phyloP scores from a whole-genome alignment of 768 basidiomycete species.

The Cubamyces sp. region DNA sequence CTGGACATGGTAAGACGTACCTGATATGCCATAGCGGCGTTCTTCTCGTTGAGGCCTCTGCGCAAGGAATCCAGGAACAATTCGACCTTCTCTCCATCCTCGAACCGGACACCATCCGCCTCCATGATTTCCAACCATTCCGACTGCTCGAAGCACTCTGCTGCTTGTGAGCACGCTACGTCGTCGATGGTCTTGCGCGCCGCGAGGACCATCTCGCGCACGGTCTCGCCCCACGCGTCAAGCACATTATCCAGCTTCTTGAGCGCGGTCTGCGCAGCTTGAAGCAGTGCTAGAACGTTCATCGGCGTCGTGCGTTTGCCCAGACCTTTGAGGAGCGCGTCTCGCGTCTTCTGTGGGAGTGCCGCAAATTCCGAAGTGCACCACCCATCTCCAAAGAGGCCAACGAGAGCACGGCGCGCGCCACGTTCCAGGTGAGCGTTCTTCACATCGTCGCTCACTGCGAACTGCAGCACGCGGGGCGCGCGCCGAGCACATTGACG shows the following conservation, averaged over 20 bases:
- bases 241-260: slow-evolving; percentile 57
- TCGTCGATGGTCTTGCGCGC: slow-evolving; percentile 68
- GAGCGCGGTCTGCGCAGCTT: slow-evolving; percentile 64
- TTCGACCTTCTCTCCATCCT: slow-evolving; percentile 78
- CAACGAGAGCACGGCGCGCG: slow-evolving; percentile 75
- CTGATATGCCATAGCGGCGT: slow-evolving; percentile 78
- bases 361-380: slow-evolving; percentile 78
- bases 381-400: slow-evolving; percentile 90
- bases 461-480: slow-evolving; percentile 84
- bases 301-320: slow-evolving; percentile 65
- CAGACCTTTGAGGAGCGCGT: slow-evolving; percentile 73
- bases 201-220: slow-evolving; percentile 67
- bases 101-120: slow-evolving; percentile 72
- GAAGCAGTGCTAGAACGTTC: slow-evolving; percentile 73
- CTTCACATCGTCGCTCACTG: slow-evolving; percentile 74
- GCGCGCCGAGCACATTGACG: slow-evolving; percentile 80
- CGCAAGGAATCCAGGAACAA: slow-evolving; percentile 70
- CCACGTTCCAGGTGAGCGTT: slow-evolving; percentile 72
- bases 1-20: slow-evolving; percentile 40
- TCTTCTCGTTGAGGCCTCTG: slow-evolving; percentile 64
- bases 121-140: slow-evolving; percentile 82
- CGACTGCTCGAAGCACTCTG: slow-evolving; percentile 63
- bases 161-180: slow-evolving; percentile 59
- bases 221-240: slow-evolving; percentile 71
- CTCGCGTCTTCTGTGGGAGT: slow-evolving; percentile 66